Conservation (phyloP, 2,329 filamentous ascomycete genomes). For the Fusarium zealandicum region DNA sequence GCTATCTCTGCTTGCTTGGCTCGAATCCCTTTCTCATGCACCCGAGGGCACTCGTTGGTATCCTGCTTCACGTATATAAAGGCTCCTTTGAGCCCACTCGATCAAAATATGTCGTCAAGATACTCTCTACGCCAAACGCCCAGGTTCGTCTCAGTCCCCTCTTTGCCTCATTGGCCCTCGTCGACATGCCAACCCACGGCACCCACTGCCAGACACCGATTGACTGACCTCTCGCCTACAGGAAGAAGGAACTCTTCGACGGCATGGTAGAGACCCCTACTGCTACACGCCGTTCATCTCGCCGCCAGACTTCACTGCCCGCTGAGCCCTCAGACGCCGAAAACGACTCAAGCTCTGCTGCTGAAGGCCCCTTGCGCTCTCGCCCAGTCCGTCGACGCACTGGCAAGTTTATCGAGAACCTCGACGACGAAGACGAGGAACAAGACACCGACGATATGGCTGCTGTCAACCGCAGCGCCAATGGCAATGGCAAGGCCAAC, state of each 20-base stretch:
- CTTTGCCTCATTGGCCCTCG: neutral
- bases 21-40: neutral
- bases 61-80: conserved; percentile 34
- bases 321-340: conserved; percentile 57
- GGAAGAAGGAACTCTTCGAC: conserved; percentile 68
- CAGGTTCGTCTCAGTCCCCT: conserved; percentile 40
- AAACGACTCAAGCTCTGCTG: conserved; percentile 55
- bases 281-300: conserved; percentile 50
- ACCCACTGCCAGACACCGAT: conserved; percentile 1
- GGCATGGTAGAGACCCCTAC: conserved; percentile 66
- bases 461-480: conserved; percentile 41
- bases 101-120: conserved; percentile 47
- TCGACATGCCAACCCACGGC: neutral
- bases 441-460: conserved; percentile 38
- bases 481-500: conserved; percentile 42
- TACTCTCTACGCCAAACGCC: conserved; percentile 51
- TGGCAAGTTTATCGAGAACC: conserved; percentile 59
- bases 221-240: conserved; percentile 39
- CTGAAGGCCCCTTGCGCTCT: conserved; percentile 50
- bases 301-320: conserved; percentile 59
- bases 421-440: conserved; percentile 58
- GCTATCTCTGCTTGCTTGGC: neutral
- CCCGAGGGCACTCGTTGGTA: neutral
- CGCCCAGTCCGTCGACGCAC: conserved; percentile 54
- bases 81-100: conserved; percentile 15